Percentiles rank a stretch among this genome's conserved stretches.
phyloP scores from a whole-genome alignment of 345 rosid genomes.

The Ricinus communis region DNA sequence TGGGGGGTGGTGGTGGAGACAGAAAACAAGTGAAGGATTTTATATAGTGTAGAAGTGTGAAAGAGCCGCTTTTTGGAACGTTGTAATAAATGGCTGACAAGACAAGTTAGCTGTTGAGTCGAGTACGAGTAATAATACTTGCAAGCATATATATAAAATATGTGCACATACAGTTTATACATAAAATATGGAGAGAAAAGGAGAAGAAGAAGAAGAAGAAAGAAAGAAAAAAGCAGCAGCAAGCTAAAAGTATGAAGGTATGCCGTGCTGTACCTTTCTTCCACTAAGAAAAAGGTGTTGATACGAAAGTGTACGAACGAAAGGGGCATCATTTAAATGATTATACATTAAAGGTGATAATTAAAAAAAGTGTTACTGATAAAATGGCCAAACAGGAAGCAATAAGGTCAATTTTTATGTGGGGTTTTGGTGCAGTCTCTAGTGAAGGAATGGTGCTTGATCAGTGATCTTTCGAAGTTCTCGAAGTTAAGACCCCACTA shows the following conservation, averaged over 20 bases:
- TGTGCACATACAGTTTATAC: too few species aligned
- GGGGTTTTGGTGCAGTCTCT: not conserved
- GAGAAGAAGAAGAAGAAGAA: not conserved
- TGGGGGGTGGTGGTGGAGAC: constrained; percentile 26
- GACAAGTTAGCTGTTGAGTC: constrained; percentile 36
- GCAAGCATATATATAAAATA: too few species aligned
- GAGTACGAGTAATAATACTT: constrained; percentile 19
- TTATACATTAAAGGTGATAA: not conserved
- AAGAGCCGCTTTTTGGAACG: constrained; percentile 22
- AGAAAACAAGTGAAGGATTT: constrained; percentile 19
- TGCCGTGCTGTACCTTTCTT: constrained; percentile 41
- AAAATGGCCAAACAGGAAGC: not conserved
- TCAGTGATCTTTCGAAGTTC: constrained; percentile 38
- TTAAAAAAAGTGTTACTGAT: not conserved
- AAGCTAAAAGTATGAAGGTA: constrained; percentile 7
- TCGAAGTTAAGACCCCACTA: constrained; percentile 62
- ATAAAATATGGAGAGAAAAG: not conserved
- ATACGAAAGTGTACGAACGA: constrained; percentile 66
- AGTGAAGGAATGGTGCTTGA: constrained; percentile 30
- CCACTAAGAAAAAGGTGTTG: constrained; percentile 17
- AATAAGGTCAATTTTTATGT: not conserved
- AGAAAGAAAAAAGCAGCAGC: not conserved
- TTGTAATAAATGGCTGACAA: constrained; percentile 46
- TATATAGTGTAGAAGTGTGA: constrained; percentile 39
- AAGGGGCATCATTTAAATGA: not conserved